Base-by-base conservation (phyloP, 352 stramenopile species). In the Phytopythium helicoides region DNA sequence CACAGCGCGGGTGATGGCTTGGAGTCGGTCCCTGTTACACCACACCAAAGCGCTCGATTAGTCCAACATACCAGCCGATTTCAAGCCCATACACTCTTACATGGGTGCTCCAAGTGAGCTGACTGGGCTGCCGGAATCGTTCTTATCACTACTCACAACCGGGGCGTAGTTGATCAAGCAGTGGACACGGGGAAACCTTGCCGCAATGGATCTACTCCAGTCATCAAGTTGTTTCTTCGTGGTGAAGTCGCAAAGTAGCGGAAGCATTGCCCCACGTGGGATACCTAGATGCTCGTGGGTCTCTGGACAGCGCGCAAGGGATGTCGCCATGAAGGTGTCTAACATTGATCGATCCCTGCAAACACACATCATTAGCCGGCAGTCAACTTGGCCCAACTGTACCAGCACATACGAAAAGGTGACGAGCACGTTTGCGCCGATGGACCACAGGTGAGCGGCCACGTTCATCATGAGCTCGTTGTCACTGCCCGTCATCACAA, bases 141-240 rank as follows among this genome's bases (percentile, higher is more conserved):
- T 68, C 25, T 65, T 49, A 19, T 53, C 33, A 6, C 9, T 15
- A 14, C 14, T 44, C 10, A 62, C 62, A 9, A 71, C 49, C 3
- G 66, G 55, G 25, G 69, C 65, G 54, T 76, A 87, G 59, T 87
- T 90, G 49, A 90, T 75, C 22, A 90, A 54, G 35, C 66, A 83
- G 61, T 90, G 68, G n/a, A 88, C 75, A 5, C 73, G 73, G 34
- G 71, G 63, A 56, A 83, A 88, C 44, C 87, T 85, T 14, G 60
- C 53, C 3, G 66, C 68, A 47, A 88, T 76, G 0, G 74, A 76
- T 14, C 57, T 54, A 44, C 69, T 83, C 77, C 76, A 90, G 37
- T 82, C 73, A 9, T 71, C 71, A 18, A 87, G 79, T 47, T 86
- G 62, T 41, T 60, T 56, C 26, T 63, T 58, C 14, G 71, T 81